phyloP scores from a whole-genome alignment of 768 basidiomycete genomes.

The Suillus plorans region DNA sequence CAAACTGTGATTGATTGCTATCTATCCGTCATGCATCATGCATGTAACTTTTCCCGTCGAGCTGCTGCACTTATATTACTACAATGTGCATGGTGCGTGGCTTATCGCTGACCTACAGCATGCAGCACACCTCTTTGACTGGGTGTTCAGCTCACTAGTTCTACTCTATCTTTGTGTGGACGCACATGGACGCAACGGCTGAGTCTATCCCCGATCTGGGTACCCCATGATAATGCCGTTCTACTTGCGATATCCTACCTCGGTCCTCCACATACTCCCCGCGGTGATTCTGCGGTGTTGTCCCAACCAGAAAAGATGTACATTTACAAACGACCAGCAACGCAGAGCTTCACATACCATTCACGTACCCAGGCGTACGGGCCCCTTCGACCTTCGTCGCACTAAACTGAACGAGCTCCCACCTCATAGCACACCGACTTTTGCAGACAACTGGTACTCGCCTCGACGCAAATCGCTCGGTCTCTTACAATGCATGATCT shows the following conservation, averaged over 20 bases:
- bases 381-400: neutral
- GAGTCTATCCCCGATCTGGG: neutral
- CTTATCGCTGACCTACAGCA: neutral
- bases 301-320: neutral
- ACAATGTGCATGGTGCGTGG: neutral
- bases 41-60: neutral
- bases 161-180: neutral
- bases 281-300: neutral
- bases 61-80: neutral
- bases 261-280: neutral
- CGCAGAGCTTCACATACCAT: neutral
- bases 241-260: neutral
- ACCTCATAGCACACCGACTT: neutral
- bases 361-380: neutral
- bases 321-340: neutral
- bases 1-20: neutral
- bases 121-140: neutral
- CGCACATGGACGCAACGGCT: neutral
- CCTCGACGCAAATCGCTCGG: neutral
- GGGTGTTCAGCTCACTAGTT: neutral
- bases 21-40: neutral
- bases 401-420: neutral
- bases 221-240: neutral
- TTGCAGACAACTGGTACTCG: neutral
- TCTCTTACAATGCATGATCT: neutral